phyloP scores from a whole-genome alignment of 2,329 filamentous ascomycete species.

The Trichoderma koningii region DNA sequence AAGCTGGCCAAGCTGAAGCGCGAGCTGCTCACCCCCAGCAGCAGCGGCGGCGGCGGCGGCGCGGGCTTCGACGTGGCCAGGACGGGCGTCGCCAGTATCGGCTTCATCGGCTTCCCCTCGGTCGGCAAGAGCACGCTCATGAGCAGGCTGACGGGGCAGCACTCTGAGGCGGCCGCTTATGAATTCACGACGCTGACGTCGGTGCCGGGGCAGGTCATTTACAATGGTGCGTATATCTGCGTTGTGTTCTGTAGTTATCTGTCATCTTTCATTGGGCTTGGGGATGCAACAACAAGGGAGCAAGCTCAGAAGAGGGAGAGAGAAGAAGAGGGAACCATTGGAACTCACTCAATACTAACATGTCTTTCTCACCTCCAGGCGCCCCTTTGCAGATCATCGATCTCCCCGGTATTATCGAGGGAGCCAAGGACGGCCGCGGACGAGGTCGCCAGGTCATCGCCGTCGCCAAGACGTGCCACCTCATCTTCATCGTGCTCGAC shows the following conservation, averaged over 20 bases:
- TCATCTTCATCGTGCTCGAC: slow-evolving; percentile 98
- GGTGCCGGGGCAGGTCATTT: slow-evolving; percentile 91
- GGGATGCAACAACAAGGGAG: background rate
- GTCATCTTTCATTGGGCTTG: too few species aligned
- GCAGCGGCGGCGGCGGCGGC: slow-evolving; percentile 82
- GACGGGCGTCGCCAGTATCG: slow-evolving; percentile 94
- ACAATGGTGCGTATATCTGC: slow-evolving; percentile 66
- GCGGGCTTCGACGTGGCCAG: slow-evolving; percentile 95
- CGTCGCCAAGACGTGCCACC: slow-evolving; percentile 95
- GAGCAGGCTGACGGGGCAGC: slow-evolving; percentile 90
- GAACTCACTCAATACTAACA: too few species aligned
- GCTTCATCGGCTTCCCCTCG: slow-evolving; percentile 97
- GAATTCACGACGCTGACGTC: slow-evolving; percentile 98
- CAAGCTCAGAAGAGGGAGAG: background rate
- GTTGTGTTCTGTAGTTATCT: background rate
- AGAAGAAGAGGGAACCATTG: too few species aligned
- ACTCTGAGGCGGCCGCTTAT: slow-evolving; percentile 95
- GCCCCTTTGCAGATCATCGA: slow-evolving; percentile 98
- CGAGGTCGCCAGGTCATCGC: slow-evolving; percentile 98
- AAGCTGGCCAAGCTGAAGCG: slow-evolving; percentile 98
- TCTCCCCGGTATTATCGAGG: slow-evolving; percentile 97
- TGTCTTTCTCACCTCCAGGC: slow-evolving; percentile 44
- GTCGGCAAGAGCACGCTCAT: slow-evolving; percentile 98
- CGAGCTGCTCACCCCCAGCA: slow-evolving; percentile 84
- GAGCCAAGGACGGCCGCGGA: slow-evolving; percentile 96